Evolutionary conservation across 495 filamentous ascomycete genomes (phyloP).

Genomic region (Neurospora sp.): DNA sequence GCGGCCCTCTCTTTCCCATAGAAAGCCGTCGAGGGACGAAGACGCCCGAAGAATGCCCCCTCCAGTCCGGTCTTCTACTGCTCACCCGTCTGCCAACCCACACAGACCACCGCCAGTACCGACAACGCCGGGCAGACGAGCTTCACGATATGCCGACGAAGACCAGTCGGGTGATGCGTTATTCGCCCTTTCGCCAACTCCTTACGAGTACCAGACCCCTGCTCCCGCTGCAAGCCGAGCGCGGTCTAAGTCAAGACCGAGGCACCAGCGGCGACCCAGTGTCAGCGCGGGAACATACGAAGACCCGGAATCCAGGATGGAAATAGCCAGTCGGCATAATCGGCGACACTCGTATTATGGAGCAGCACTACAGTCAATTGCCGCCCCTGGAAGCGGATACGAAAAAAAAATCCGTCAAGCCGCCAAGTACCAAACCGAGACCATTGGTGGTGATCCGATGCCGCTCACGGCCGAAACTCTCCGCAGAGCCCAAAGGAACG

Average conservation of each 20-base stretch:
- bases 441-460: constrained; percentile 29
- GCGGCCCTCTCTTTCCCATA: constrained; percentile 28
- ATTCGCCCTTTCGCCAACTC: constrained; percentile 20
- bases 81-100: constrained; percentile 23
- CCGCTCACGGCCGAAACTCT: constrained; percentile 42
- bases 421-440: constrained; percentile 40
- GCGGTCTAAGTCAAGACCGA: constrained; percentile 1
- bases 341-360: constrained; percentile 27
- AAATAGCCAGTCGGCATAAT: constrained; percentile 14
- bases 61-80: constrained; percentile 28
- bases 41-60: constrained; percentile 35
- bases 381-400: constrained; percentile 26
- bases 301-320: constrained; percentile 15
- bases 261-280: constrained; percentile 9
- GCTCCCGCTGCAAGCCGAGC: constrained; percentile 3
- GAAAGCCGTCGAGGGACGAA: constrained; percentile 24
- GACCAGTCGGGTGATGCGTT: constrained; percentile 23
- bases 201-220: constrained; percentile 13
- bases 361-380: constrained; percentile 2
- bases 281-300: constrained; percentile 16
- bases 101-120: constrained; percentile 28
- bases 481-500: constrained; percentile 32
- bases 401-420: constrained; percentile 41
- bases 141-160: constrained; percentile 26
- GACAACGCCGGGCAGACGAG: constrained; percentile 20